Percentiles rank a stretch among this genome's conserved stretches.
Evolutionary conservation across 768 basidiomycete species (phyloP).

Genomic region (Cantharellus cinnabarinus): DNA sequence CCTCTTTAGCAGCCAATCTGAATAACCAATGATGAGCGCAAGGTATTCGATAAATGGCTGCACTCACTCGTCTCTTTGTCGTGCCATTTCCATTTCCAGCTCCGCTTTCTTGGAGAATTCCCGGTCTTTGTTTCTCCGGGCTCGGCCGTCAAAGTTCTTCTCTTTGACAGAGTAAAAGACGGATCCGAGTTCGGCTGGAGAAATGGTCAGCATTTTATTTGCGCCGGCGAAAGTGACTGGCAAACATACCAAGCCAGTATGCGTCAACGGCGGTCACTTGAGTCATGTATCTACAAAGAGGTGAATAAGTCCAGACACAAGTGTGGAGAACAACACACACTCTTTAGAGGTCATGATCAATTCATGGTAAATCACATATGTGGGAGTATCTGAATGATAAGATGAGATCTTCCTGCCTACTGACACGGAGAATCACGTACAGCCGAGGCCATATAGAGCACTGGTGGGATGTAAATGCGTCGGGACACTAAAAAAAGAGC

Average conservation of each 20-base stretch:
- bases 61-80: slow-evolving; percentile 19
- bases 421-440: slow-evolving; percentile 25
- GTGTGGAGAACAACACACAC: slow-evolving; percentile 5
- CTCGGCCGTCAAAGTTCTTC: slow-evolving; percentile 89
- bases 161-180: slow-evolving; percentile 97
- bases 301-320: slow-evolving; percentile 10
- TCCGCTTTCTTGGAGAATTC: slow-evolving; percentile 88
- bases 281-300: slow-evolving; percentile 58
- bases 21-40: background rate
- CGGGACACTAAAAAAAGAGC: slow-evolving; percentile 31
- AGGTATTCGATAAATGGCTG: background rate
- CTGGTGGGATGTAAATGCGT: slow-evolving; percentile 95
- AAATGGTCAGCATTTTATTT: background rate
- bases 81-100: slow-evolving; percentile 79
- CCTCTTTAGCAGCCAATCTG: background rate
- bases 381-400: slow-evolving; percentile 53
- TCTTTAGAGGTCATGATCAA: slow-evolving; percentile 86
- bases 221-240: background rate
- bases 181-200: slow-evolving; percentile 71
- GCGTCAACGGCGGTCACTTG: slow-evolving; percentile 97
- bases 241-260: slow-evolving; percentile 73
- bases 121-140: slow-evolving; percentile 53
- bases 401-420: background rate
- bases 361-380: slow-evolving; percentile 95
- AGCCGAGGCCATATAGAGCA: slow-evolving; percentile 88